Evolutionary conservation across 768 basidiomycete genomes (phyloP), one percentile per base, ranked within the genome.

Genomic region (Vishniacozyma victoriae): DNA sequence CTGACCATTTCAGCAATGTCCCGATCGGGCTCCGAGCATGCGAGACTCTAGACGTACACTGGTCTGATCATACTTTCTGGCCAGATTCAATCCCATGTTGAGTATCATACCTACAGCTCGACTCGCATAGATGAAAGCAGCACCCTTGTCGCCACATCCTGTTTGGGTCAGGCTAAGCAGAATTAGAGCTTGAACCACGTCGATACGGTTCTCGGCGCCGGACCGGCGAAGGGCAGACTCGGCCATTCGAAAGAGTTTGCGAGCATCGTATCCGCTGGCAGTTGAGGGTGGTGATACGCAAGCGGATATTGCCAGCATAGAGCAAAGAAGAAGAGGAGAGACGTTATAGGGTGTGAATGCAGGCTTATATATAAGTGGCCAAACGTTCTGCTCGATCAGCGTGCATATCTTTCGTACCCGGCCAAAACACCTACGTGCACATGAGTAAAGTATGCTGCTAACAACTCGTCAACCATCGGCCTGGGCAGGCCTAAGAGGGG

Each of bases 361-460:
- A 4, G 64, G 59, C 47, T 67, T 67, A 46, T 59, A 60, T 2
- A 67, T 46, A 20, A 67, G 35, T 35, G 64, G 64, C 64, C 64
- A 67, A 44, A 60, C 57, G 47, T 65, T 65, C 60, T 65, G 46
- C 13, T 11, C 3, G 15, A 19, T 26, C 14, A 20, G 23, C 15
- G 26, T 31, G 29, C 24, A 3, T 0, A 5, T n/a, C 4, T 6
- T 36, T 19, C 0, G 16, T 15, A 12, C n/a, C n/a, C n/a, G n/a
- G n/a, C 18, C 15, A 6, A 1, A 2, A 5, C n/a, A 54, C 61
- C 43, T 24, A 59, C 61, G 43, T 63, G 62, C 16, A 64, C 54
- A 50, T 64, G 62, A 6, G 62, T 60, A 39, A 60, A 64, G 46
- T 64, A 64, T 1, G 59, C 45, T 5, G 55, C 56, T 19, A 64